Conservation (phyloP, 2,329 filamentous ascomycete species). For the Onygenales sp. region DNA sequence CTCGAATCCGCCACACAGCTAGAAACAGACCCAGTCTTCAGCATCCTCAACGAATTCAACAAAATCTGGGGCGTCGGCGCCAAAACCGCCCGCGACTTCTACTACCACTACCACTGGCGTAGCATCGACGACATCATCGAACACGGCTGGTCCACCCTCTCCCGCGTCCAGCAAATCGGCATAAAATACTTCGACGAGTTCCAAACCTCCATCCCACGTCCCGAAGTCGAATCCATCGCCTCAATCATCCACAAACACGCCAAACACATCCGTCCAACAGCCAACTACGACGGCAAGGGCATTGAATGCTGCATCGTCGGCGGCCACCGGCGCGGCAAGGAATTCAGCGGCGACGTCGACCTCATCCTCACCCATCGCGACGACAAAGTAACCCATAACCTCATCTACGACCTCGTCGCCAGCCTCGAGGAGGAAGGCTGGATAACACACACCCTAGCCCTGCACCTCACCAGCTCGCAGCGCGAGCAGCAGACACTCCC, state of each 20-base stretch:
- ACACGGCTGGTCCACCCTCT: conserved; percentile 65
- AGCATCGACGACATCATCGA: conserved; percentile 82
- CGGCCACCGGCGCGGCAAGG: conserved; percentile 71
- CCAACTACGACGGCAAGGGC: conserved; percentile 25
- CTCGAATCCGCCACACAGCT: conserved; percentile 57
- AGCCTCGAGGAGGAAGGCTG: conserved; percentile 58
- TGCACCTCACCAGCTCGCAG: conserved; percentile 61
- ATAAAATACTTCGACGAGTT: conserved; percentile 92
- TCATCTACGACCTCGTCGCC: conserved; percentile 63
- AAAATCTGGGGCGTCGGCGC: conserved; percentile 89
- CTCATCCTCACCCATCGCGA: conserved; percentile 73
- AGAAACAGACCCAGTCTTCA: conserved; percentile 54
- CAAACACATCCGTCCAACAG: conserved; percentile 46
- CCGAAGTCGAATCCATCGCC: conserved; percentile 64
- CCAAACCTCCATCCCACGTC: conserved; percentile 56
- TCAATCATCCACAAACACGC: conserved; percentile 57
- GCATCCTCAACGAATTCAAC: conserved; percentile 61
- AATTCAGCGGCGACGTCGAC: conserved; percentile 70
- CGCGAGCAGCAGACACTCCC: conserved; percentile 59
- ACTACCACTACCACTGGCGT: conserved; percentile 63
- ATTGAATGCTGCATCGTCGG: conserved; percentile 61
- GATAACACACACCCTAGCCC: conserved; percentile 71
- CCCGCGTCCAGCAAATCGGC: conserved; percentile 81
- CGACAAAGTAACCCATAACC: conserved; percentile 54
- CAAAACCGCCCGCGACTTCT: conserved; percentile 71